Conservation (phyloP, 2,329 filamentous ascomycete species). For the Raffaelea arxii region DNA sequence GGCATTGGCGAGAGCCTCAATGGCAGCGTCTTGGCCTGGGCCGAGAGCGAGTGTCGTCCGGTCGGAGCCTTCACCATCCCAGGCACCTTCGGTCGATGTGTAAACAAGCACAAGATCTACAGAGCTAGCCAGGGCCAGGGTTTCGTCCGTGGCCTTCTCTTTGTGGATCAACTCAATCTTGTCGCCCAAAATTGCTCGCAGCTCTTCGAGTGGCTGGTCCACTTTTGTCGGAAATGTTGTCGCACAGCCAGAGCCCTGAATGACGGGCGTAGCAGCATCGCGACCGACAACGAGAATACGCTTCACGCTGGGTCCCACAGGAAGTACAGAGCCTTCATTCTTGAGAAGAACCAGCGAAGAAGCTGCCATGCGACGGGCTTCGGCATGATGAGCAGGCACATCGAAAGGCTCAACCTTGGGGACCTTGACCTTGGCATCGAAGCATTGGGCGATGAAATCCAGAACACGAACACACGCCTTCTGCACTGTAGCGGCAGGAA, state of each 20-base stretch:
- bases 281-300: slow-evolving; percentile 61
- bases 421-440: background rate
- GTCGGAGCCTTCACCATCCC: slow-evolving; percentile 59
- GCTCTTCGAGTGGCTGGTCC: slow-evolving; percentile 30
- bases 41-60: slow-evolving; percentile 49
- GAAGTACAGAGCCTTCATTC: slow-evolving; percentile 47
- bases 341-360: slow-evolving; percentile 56
- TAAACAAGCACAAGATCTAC: slow-evolving; percentile 56
- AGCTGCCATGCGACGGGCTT: slow-evolving; percentile 51
- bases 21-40: slow-evolving; percentile 50
- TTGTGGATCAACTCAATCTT: slow-evolving; percentile 51
- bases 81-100: slow-evolving; percentile 65
- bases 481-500: slow-evolving; percentile 29
- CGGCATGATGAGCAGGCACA: slow-evolving; percentile 43
- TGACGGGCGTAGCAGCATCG: slow-evolving; percentile 43
- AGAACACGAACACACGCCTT: slow-evolving; percentile 44
- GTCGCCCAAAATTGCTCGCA: slow-evolving; percentile 46
- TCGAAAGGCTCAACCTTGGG: slow-evolving; percentile 23
- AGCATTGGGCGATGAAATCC: background rate
- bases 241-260: slow-evolving; percentile 16
- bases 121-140: background rate
- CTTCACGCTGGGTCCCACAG: slow-evolving; percentile 52
- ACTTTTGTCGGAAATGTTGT: slow-evolving; percentile 52
- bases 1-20: slow-evolving; percentile 49
- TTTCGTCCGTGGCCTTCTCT: slow-evolving; percentile 39